phyloP scores from a whole-genome alignment of 805 yeast species.

The Saccharomyces kudriavzevii region DNA sequence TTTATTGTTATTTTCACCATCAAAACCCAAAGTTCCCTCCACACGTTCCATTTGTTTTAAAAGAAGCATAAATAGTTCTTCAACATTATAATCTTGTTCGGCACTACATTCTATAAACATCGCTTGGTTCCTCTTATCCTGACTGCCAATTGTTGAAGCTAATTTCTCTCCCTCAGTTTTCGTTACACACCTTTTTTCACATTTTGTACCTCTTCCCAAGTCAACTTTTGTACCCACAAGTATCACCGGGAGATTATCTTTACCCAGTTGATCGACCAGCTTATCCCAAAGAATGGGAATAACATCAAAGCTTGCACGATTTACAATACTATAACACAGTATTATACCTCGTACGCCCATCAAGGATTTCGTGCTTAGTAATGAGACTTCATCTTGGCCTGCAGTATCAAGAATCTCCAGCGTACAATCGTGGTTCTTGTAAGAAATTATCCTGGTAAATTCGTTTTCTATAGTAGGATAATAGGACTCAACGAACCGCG shows the following conservation, averaged over 20 bases:
- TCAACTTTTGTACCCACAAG: conserved; percentile 39
- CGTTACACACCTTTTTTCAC: conserved; percentile 6
- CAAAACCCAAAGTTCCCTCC: conserved; percentile 9
- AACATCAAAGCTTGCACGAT: conserved; percentile 69
- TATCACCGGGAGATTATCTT: conserved; percentile 61
- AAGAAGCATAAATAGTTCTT: conserved; percentile 16
- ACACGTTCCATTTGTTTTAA: conserved; percentile 15
- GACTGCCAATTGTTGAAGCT: not conserved
- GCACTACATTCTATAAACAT: conserved; percentile 26
- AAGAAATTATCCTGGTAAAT: conserved; percentile 58
- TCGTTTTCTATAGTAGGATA: conserved; percentile 85
- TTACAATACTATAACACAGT: conserved; percentile 73
- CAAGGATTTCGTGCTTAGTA: conserved; percentile 68
- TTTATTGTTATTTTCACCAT: conserved; percentile 8
- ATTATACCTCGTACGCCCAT: conserved; percentile 81
- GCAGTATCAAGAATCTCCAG: conserved; percentile 88
- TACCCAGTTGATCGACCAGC: conserved; percentile 62
- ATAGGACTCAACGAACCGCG: conserved; percentile 79
- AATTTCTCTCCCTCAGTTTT: conserved; percentile 1
- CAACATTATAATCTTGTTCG: conserved; percentile 18
- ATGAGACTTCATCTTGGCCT: conserved; percentile 84
- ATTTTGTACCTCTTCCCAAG: conserved; percentile 7
- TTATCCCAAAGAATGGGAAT: conserved; percentile 73
- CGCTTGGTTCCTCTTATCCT: conserved; percentile 5
- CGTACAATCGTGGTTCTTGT: conserved; percentile 59